Percentiles rank a stretch among this genome's conserved stretches.
These are phyloP conservation scores for Dichotomocladium elegans DNA, from an alignment of 371 early-diverging fungal species.

Conservation along the genomic window DNA sequence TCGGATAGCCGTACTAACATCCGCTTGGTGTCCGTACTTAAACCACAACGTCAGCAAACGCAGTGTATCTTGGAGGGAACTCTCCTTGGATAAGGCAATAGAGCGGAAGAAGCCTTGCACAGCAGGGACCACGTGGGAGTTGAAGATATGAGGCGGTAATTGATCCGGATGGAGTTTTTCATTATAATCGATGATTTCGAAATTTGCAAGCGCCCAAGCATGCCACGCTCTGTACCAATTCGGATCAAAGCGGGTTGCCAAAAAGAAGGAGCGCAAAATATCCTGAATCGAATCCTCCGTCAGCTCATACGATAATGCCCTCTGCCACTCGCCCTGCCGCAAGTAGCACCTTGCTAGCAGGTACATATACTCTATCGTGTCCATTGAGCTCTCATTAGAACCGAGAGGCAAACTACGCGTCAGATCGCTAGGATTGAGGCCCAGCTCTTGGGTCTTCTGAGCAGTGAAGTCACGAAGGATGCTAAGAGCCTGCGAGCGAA, in stretches of 20 bases:
- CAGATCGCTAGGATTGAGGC: slow-evolving; percentile 55
- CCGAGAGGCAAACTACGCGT: slow-evolving; percentile 53
- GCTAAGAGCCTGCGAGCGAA: slow-evolving; percentile 51
- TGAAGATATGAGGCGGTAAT: slow-evolving; percentile 52
- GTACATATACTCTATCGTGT: slow-evolving; percentile 50
- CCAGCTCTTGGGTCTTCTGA: slow-evolving; percentile 55
- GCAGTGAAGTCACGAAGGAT: slow-evolving; percentile 64
- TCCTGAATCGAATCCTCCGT: slow-evolving; percentile 75
- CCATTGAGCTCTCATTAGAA: slow-evolving; percentile 46
- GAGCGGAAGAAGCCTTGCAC: slow-evolving; percentile 89
- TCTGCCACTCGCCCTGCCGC: slow-evolving; percentile 93
- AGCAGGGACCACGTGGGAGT: slow-evolving; percentile 68
- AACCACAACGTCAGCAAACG: slow-evolving; percentile 96
- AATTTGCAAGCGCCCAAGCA: slow-evolving; percentile 95
- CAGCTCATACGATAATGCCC: slow-evolving; percentile 74
- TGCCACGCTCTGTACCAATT: slow-evolving; percentile 99
- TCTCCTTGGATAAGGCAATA: slow-evolving; percentile 87
- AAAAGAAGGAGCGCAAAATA: slow-evolving; percentile 76
- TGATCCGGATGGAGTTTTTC: slow-evolving; percentile 60
- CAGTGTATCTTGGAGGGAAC: slow-evolving; percentile 94
- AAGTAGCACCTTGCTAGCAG: slow-evolving; percentile 88
- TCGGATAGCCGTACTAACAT: slow-evolving; percentile 83
- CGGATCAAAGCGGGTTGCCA: slow-evolving; percentile 90
- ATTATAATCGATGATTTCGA: slow-evolving; percentile 80
- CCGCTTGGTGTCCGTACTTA: slow-evolving; percentile 87